A percentile compares a stretch with the other conserved stretches of the same genome.
Conservation (phyloP, 1,284 basidiomycete genomes). For the Chalciporus sp. region DNA sequence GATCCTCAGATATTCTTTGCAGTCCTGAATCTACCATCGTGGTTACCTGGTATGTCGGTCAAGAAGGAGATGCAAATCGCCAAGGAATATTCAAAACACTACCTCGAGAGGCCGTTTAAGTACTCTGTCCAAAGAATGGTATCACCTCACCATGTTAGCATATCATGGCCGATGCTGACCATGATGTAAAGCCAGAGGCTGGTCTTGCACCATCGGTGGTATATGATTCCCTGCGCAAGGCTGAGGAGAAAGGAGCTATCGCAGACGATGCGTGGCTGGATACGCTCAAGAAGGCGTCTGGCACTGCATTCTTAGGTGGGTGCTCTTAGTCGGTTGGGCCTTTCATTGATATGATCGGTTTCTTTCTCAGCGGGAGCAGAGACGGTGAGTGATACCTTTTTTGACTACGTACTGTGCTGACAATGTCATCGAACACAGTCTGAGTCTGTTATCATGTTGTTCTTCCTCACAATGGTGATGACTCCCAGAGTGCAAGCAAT, state of each 20-base stretch:
- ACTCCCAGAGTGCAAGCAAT: constrained; percentile 34
- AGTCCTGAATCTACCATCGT: constrained; percentile 27
- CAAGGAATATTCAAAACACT: constrained; percentile 13
- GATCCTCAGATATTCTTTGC: neutral
- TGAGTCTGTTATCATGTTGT: constrained; percentile 22
- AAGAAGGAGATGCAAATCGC: constrained; percentile 13
- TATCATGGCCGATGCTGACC: neutral
- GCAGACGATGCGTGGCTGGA: constrained; percentile 4
- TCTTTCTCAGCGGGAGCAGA: constrained; percentile 21
- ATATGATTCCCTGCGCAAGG: constrained; percentile 17
- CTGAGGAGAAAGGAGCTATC: constrained; percentile 5
- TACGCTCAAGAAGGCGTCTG: constrained; percentile 22
- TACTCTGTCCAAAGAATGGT: constrained; percentile 20
- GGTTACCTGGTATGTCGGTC: constrained; percentile 26
- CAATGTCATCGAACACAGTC: constrained; percentile 17
- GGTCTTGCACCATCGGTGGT: constrained; percentile 21
- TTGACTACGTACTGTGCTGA: too few species aligned
- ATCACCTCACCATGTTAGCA: neutral
- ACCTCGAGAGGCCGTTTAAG: constrained; percentile 24
- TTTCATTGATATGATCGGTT: neutral
- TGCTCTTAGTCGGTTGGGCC: neutral
- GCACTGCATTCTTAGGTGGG: constrained; percentile 25
- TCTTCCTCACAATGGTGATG: constrained; percentile 38
- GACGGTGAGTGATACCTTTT: constrained; percentile 14
- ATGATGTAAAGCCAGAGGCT: neutral